Percentiles rank a stretch among this genome's conserved stretches.
Evolutionary conservation across 805 yeast species (phyloP).

Genomic region (Yamadazyma scolyti): DNA sequence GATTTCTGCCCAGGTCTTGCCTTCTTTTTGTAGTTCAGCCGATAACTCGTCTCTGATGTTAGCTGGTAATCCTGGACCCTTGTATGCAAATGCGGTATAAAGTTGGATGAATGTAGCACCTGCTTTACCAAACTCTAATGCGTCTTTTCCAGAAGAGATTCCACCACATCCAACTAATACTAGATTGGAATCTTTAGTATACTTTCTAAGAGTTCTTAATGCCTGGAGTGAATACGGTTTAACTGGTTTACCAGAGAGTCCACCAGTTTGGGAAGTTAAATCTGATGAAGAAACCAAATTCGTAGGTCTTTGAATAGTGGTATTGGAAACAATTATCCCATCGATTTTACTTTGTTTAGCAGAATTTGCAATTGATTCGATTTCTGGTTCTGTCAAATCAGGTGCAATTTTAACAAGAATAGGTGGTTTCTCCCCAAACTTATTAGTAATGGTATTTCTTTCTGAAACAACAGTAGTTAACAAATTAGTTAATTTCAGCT

Average conservation of each 20-base stretch:
- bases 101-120: slow-evolving; percentile 90
- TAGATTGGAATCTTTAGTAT: slow-evolving; percentile 68
- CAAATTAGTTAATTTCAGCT: slow-evolving; percentile 64
- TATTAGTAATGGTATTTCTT: slow-evolving; percentile 44
- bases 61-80: slow-evolving; percentile 79
- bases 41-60: slow-evolving; percentile 41
- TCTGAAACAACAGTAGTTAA: slow-evolving; percentile 64
- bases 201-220: slow-evolving; percentile 63
- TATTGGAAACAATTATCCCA: slow-evolving; percentile 90
- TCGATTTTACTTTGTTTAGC: slow-evolving; percentile 77
- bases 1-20: slow-evolving; percentile 80
- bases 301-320: slow-evolving; percentile 82
- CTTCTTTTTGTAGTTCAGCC: slow-evolving; percentile 58
- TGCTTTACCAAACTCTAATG: slow-evolving; percentile 84
- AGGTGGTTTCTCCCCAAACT: slow-evolving; percentile 59
- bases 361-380: slow-evolving; percentile 75
- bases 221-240: slow-evolving; percentile 77
- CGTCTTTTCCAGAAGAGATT: slow-evolving; percentile 82
- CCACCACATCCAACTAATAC: slow-evolving; percentile 95
- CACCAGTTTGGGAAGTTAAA: slow-evolving; percentile 66
- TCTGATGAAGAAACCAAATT: slow-evolving; percentile 47
- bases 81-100: slow-evolving; percentile 87
- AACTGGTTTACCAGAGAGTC: slow-evolving; percentile 88
- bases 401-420: slow-evolving; percentile 91
- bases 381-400: slow-evolving; percentile 77